phyloP scores from a whole-genome alignment of 805 yeast species.

The Hanseniaspora pseudoguilliermondii region DNA sequence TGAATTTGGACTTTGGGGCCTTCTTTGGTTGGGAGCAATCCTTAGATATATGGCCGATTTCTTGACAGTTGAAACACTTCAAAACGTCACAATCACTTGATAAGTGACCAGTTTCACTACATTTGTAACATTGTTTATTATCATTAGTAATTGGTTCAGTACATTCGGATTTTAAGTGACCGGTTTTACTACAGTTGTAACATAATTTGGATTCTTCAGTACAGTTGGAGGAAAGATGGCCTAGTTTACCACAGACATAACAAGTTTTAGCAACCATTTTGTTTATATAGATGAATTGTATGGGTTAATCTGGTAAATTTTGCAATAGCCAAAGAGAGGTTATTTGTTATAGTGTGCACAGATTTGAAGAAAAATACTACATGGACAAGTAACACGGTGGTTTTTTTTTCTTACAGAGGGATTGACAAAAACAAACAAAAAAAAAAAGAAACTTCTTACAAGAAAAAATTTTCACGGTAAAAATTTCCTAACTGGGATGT shows the following conservation, averaged over 20 bases:
- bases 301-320: background rate
- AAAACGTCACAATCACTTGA: conserved; percentile 66
- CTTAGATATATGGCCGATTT: conserved; percentile 71
- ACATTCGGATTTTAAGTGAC: conserved; percentile 82
- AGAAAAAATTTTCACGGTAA: too few relatives aligned
- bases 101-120: conserved; percentile 84
- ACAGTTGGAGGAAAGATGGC: conserved; percentile 84
- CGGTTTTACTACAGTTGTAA: conserved; percentile 84
- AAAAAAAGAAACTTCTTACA: too few relatives aligned
- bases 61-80: conserved; percentile 71
- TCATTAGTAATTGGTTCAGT: conserved; percentile 76
- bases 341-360: background rate
- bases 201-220: conserved; percentile 68
- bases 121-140: conserved; percentile 82
- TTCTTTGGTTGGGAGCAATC: conserved; percentile 40
- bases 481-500: too few relatives aligned
- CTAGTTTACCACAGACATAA: conserved; percentile 84
- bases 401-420: background rate
- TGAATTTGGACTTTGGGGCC: conserved; percentile 49
- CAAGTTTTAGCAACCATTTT: conserved; percentile 56
- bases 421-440: background rate
- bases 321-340: background rate
- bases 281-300: background rate
- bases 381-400: too few relatives aligned
- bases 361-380: too few relatives aligned